Percentiles rank a stretch among this genome's conserved stretches.
phyloP scores from a whole-genome alignment of 495 filamentous ascomycete species.

The Tuber calosporum region DNA sequence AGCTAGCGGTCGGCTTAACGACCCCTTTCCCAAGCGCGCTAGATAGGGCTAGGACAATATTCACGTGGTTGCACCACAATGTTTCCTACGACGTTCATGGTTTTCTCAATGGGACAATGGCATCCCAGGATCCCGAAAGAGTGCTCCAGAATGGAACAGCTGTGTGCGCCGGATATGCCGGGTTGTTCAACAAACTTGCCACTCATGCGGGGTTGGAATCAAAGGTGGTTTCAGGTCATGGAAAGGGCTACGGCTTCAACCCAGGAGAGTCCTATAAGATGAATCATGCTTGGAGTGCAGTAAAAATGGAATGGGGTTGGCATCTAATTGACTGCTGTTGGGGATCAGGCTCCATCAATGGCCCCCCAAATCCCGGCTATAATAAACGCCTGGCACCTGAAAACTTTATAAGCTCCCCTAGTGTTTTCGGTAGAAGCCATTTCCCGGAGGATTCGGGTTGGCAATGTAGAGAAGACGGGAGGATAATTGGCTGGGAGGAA shows the following conservation, averaged over 20 bases:
- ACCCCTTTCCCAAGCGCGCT: slow-evolving; percentile 69
- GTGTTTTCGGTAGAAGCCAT: slow-evolving; percentile 70
- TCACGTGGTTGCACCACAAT: slow-evolving; percentile 94
- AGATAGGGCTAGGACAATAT: slow-evolving; percentile 85
- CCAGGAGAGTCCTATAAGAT: slow-evolving; percentile 50
- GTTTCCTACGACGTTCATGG: slow-evolving; percentile 70
- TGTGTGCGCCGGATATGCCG: slow-evolving; percentile 87
- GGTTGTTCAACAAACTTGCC: slow-evolving; percentile 69
- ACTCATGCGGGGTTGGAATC: slow-evolving; percentile 64
- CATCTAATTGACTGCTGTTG: slow-evolving; percentile 89
- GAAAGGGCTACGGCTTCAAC: slow-evolving; percentile 72
- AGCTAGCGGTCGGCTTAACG: slow-evolving; percentile 70
- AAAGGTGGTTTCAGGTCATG: slow-evolving; percentile 65
- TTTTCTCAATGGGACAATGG: slow-evolving; percentile 64
- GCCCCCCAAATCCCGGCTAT: slow-evolving; percentile 50
- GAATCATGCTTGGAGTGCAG: slow-evolving; percentile 88
- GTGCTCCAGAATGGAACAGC: slow-evolving; percentile 68
- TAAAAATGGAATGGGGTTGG: slow-evolving; percentile 81
- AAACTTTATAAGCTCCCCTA: slow-evolving; percentile 72
- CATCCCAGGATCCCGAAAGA: slow-evolving; percentile 58
- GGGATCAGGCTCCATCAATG: slow-evolving; percentile 65
- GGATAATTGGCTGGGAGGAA: slow-evolving; percentile 26
- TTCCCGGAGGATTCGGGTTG: slow-evolving; percentile 55
- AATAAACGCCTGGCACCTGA: slow-evolving; percentile 58
- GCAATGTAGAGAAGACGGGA: slow-evolving; percentile 22